Percentiles rank a stretch among this genome's conserved stretches.
These are phyloP conservation scores for Jacaranda mimosifolia DNA, from an alignment of 257 asterid species.

Conservation along the genomic window DNA sequence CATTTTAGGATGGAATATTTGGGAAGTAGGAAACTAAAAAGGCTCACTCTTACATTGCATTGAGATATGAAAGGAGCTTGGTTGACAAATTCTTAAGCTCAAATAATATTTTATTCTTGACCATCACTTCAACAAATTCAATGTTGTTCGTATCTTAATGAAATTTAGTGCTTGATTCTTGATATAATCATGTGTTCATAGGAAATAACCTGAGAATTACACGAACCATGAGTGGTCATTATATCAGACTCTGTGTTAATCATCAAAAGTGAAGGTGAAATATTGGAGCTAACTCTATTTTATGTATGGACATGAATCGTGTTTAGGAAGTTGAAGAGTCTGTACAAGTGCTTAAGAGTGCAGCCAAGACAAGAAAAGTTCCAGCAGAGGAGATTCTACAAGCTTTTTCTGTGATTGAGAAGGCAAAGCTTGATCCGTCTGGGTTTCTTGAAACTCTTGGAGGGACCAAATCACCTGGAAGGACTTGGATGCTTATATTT, in stretches of 20 bases:
- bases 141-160: too few relatives aligned
- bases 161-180: too few relatives aligned
- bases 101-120: not conserved
- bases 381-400: constrained; percentile 61
- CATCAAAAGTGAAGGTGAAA: not conserved
- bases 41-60: not conserved
- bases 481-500: constrained; percentile 96
- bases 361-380: constrained; percentile 87
- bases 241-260: not conserved
- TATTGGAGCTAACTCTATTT: not conserved
- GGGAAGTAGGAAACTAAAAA: not conserved
- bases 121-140: not conserved
- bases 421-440: constrained; percentile 82
- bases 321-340: constrained; percentile 80
- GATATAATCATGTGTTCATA: too few relatives aligned
- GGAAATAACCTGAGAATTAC: not conserved
- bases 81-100: not conserved
- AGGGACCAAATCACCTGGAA: constrained; percentile 87
- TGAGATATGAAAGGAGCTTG: not conserved
- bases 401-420: constrained; percentile 84
- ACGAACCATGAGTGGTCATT: not conserved
- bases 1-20: not conserved
- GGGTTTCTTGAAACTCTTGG: constrained; percentile 82
- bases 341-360: constrained; percentile 73
- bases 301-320: not conserved